A percentile compares a stretch with the other conserved stretches of the same genome.
These are phyloP conservation scores for Microsporum audouinii DNA, from an alignment of 2,329 filamentous ascomycete species.

Conservation along the genomic window DNA sequence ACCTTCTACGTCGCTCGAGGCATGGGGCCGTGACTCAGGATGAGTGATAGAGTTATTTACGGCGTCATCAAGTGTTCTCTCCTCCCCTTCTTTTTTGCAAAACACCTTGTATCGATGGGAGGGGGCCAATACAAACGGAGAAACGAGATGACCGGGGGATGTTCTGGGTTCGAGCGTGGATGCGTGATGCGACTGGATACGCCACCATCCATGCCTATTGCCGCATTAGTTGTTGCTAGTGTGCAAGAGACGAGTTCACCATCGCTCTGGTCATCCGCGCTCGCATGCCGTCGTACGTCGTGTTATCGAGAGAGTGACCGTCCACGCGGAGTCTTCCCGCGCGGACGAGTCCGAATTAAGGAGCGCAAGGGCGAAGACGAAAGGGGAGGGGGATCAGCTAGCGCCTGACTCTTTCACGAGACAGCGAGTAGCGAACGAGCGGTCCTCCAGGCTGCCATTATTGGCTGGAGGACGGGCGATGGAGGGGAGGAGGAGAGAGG, in stretches of 20 bases:
- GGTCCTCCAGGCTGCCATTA: background rate
- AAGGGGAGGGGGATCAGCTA: background rate
- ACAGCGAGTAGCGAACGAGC: conserved; percentile 2
- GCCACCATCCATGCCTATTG: background rate
- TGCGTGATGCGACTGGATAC: background rate
- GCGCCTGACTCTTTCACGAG: conserved; percentile 4
- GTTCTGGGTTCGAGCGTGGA: background rate
- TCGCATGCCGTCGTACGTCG: background rate
- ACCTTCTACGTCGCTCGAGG: background rate
- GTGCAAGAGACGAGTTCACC: background rate
- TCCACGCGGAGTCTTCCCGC: background rate
- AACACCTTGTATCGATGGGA: background rate
- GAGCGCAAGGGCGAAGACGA: background rate
- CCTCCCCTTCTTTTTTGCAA: background rate
- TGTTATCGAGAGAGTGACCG: background rate
- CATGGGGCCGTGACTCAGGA: background rate
- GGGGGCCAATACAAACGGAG: background rate
- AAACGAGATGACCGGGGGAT: background rate
- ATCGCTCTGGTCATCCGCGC: background rate
- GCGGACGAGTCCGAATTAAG: background rate
- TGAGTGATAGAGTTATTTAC: background rate
- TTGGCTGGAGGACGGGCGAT: background rate
- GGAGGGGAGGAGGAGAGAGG: background rate
- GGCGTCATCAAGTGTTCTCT: background rate
- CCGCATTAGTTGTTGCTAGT: background rate